Percentiles rank a stretch among this genome's conserved stretches.
These are phyloP conservation scores for Pseudogymnoascus sp. DNA, from an alignment of 2,329 filamentous ascomycete genomes.

Conservation along the genomic window DNA sequence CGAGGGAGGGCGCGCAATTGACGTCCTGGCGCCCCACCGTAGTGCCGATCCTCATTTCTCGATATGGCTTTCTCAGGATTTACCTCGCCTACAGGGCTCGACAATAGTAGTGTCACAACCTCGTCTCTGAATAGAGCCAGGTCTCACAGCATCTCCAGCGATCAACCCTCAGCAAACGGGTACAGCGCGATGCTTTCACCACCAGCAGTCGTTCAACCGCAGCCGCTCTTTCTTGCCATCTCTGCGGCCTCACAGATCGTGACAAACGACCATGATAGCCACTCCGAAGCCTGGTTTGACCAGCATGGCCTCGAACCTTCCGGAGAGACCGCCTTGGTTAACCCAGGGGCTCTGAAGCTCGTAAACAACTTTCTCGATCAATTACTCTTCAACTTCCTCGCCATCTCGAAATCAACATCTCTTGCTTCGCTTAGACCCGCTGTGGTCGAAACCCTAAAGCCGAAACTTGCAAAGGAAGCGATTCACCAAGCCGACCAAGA, in stretches of 20 bases:
- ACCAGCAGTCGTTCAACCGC: constrained; percentile 61
- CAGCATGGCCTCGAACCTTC: constrained; percentile 58
- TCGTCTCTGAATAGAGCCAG: not conserved
- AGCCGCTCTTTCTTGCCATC: constrained; percentile 78
- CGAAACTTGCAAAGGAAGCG: constrained; percentile 77
- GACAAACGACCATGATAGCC: constrained; percentile 75
- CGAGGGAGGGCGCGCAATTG: not conserved
- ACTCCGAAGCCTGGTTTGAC: constrained; percentile 61
- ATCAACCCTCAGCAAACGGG: constrained; percentile 54
- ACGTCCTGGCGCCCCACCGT: constrained; percentile 1
- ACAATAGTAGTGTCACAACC: not conserved
- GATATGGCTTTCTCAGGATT: not conserved
- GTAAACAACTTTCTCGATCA: constrained; percentile 93
- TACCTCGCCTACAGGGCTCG: constrained; percentile 2
- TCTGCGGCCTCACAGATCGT: constrained; percentile 88
- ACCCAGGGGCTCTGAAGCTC: constrained; percentile 62
- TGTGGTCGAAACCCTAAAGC: constrained; percentile 78
- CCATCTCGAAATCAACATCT: constrained; percentile 67
- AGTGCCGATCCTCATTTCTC: constrained; percentile 3
- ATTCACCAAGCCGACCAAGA: constrained; percentile 79
- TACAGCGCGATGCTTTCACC: constrained; percentile 55
- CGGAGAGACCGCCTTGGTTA: constrained; percentile 63
- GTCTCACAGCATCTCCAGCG: constrained; percentile 60
- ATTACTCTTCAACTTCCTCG: constrained; percentile 84
- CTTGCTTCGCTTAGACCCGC: constrained; percentile 70